These are phyloP conservation scores for Candida boleticola DNA, from an alignment of 805 yeast species.

Conservation along the genomic window DNA sequence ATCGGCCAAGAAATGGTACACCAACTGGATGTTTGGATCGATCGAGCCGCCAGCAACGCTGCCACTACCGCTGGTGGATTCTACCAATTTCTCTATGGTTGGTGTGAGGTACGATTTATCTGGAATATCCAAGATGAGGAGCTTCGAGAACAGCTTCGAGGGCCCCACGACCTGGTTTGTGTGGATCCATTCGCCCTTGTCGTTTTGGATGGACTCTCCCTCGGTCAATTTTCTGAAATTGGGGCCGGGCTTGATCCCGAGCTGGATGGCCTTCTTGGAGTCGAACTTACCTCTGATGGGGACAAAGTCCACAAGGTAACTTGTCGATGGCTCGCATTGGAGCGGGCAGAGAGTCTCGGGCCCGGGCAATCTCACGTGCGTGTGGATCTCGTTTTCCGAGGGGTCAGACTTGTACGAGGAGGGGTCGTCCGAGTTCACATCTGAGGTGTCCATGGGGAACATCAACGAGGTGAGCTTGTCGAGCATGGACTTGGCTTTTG, in stretches of 20 bases:
- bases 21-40: constrained; percentile 26
- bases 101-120: constrained; percentile 37
- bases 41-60: background rate
- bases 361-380: constrained; percentile 33
- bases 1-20: constrained; percentile 77
- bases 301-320: constrained; percentile 64
- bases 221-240: constrained; percentile 56
- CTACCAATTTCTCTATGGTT: constrained; percentile 21
- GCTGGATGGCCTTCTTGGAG: constrained; percentile 57
- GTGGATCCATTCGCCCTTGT: constrained; percentile 53
- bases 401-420: constrained; percentile 37
- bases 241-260: constrained; percentile 70
- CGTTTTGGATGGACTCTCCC: constrained; percentile 57
- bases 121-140: constrained; percentile 76
- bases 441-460: constrained; percentile 54
- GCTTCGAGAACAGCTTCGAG: constrained; percentile 53
- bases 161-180: constrained; percentile 76
- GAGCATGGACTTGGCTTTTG: constrained; percentile 8
- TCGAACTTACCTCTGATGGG: constrained; percentile 78
- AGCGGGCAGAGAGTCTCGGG: constrained; percentile 18
- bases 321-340: constrained; percentile 47
- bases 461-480: constrained; percentile 45
- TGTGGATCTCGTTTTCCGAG: constrained; percentile 35
- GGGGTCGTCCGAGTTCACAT: constrained; percentile 36
- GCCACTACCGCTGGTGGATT: constrained; percentile 18